These are phyloP conservation scores for Nitzschia sp. DNA, from an alignment of 108 stramenopile genomes.

Conservation along the genomic window DNA sequence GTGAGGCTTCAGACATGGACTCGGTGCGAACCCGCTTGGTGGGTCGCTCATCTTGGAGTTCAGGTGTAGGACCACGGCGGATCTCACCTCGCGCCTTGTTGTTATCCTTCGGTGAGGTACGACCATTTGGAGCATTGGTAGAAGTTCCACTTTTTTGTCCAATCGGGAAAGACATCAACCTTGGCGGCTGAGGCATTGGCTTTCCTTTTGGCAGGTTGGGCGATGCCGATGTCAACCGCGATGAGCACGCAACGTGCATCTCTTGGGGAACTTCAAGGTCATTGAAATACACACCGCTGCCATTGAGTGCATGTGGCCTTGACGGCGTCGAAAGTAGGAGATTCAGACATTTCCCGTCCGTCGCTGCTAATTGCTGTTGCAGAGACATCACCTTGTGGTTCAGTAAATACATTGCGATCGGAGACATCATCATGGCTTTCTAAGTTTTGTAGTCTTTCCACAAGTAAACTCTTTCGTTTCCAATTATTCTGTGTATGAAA, in stretches of 20 bases:
- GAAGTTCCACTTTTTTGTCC: no score
- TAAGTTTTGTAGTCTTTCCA: no score
- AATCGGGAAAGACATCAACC: not conserved
- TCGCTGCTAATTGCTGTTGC: not conserved
- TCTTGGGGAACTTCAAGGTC: constrained; percentile 13
- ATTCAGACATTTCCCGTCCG: not conserved
- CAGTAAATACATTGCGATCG: not conserved
- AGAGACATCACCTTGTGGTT: constrained; percentile 2
- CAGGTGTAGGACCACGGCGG: not conserved
- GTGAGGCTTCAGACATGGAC: not conserved
- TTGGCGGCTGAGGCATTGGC: constrained; percentile 21
- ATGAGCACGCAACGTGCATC: constrained; percentile 8
- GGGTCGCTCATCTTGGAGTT: not conserved
- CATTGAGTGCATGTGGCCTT: not conserved
- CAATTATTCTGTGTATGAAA: no score
- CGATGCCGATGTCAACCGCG: not conserved
- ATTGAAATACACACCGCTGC: constrained; percentile 20
- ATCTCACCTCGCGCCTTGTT: not conserved
- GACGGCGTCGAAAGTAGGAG: not conserved
- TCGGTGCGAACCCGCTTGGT: constrained; percentile 4
- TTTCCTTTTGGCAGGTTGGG: constrained; percentile 13
- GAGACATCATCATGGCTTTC: constrained; percentile 3
- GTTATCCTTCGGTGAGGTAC: not conserved
- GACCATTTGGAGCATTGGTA: not conserved
- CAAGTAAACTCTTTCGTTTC: no score